Conservation (phyloP, 164 flowering plant species). For the Aristolochia contorta region DNA sequence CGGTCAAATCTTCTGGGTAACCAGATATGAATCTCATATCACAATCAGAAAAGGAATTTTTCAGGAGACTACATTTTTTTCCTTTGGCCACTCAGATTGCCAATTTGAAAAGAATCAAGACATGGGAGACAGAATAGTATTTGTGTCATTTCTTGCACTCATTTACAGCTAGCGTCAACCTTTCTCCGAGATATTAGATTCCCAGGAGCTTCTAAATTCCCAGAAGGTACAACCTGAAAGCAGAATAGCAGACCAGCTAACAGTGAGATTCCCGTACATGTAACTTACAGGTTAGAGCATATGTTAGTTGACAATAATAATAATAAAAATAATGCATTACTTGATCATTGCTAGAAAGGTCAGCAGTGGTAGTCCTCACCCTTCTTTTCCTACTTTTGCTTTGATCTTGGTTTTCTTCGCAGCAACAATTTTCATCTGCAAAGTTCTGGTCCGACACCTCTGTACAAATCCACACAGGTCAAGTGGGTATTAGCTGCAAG, state of each 20-base stretch:
- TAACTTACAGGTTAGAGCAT: background rate
- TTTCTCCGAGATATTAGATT: background rate
- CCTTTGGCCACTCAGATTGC: background rate
- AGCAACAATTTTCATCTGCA: slow-evolving; percentile 28
- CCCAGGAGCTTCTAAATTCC: background rate
- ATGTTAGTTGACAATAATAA: background rate
- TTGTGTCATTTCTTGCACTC: background rate
- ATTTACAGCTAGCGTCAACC: background rate
- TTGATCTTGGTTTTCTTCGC: slow-evolving; percentile 16
- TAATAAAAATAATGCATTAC: slow-evolving; percentile 1
- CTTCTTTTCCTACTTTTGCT: slow-evolving; percentile 3
- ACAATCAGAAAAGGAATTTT: background rate
- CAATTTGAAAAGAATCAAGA: background rate
- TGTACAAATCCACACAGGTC: slow-evolving; percentile 17
- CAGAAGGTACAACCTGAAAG: slow-evolving; percentile 1
- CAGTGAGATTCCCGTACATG: background rate
- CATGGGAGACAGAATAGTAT: background rate
- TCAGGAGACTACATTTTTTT: background rate
- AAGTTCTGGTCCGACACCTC: slow-evolving; percentile 77
- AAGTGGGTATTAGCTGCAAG: too few species aligned
- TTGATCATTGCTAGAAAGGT: slow-evolving; percentile 4
- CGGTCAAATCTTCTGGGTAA: too few species aligned
- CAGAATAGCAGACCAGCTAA: background rate
- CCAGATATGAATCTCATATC: background rate
- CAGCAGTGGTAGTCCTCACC: slow-evolving; percentile 2